Conservation (phyloP, 768 basidiomycete genomes). For the Tricholomella constricta region DNA sequence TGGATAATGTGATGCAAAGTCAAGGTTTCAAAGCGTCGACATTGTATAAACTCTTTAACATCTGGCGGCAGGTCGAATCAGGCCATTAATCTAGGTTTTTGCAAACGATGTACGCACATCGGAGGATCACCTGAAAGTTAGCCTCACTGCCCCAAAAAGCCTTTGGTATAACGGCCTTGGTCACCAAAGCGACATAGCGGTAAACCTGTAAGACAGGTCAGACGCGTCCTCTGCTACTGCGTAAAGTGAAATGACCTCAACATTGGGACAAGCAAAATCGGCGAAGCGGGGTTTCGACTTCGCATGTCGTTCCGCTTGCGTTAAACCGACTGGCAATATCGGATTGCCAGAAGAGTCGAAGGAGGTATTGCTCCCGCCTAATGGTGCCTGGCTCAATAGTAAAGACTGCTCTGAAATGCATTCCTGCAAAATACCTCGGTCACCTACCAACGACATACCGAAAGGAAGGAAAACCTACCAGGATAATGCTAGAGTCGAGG, state of each 20-base stretch:
- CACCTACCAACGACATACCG: constrained; percentile 5
- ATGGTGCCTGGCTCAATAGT: constrained; percentile 55
- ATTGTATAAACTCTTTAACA: constrained; percentile 70
- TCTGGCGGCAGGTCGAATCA: constrained; percentile 40
- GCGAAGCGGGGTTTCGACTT: constrained; percentile 72
- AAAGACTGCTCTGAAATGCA: constrained; percentile 71
- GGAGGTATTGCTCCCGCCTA: constrained; percentile 41
- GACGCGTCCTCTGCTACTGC: background rate
- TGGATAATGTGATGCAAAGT: constrained; percentile 79
- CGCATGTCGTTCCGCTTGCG: constrained; percentile 47
- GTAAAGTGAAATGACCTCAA: constrained; percentile 49
- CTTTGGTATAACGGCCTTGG: constrained; percentile 70
- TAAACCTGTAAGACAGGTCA: constrained; percentile 54
- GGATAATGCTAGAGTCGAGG: constrained; percentile 63
- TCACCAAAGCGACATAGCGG: constrained; percentile 62
- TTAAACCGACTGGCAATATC: constrained; percentile 45
- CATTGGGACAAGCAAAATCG: constrained; percentile 69
- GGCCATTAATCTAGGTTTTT: background rate
- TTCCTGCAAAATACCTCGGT: constrained; percentile 47
- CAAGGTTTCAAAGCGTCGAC: constrained; percentile 80
- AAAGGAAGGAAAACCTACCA: constrained; percentile 39
- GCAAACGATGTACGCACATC: constrained; percentile 43
- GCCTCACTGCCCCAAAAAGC: constrained; percentile 74
- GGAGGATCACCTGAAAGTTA: constrained; percentile 63
- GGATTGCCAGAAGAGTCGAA: constrained; percentile 54